A percentile compares a stretch with the other conserved stretches of the same genome.
Evolutionary conservation across 2,329 filamentous ascomycete genomes (phyloP).

Genomic region (Arthrobotrys pseudoclavata): DNA sequence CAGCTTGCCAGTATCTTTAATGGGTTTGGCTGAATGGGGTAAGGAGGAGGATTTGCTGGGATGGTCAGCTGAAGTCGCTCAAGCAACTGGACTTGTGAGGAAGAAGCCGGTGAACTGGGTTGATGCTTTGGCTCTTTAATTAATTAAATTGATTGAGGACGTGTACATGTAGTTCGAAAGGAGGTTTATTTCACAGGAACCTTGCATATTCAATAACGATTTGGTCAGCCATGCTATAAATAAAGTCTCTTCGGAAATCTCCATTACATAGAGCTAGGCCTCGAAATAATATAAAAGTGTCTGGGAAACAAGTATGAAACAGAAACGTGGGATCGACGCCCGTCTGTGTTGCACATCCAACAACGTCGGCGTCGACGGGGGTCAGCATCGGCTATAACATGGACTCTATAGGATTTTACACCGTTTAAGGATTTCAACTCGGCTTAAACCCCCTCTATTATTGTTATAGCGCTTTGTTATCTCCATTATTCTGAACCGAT

Average conservation of each 20-base stretch:
- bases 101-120: conserved; percentile 54
- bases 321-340: conserved; percentile 19
- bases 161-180: background rate
- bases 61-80: conserved; percentile 74
- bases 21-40: conserved; percentile 78
- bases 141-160: background rate
- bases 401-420: conserved; percentile 14
- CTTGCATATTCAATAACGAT: conserved; percentile 5
- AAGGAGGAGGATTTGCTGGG: conserved; percentile 74
- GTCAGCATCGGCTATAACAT: conserved; percentile 10
- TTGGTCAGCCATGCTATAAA: background rate
- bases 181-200: conserved; percentile 4
- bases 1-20: conserved; percentile 73
- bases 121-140: conserved; percentile 53
- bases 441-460: background rate
- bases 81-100: conserved; percentile 30
- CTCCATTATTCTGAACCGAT: conserved; percentile 10
- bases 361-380: background rate
- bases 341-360: conserved; percentile 18
- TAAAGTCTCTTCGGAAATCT: background rate
- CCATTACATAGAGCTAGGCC: too few relatives aligned
- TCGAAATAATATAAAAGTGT: too few relatives aligned
- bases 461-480: background rate
- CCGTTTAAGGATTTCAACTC: background rate
- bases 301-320: conserved; percentile 18